Percentiles rank a stretch among this genome's conserved stretches.
These are phyloP conservation scores for Grigorovia yakushimaensis DNA, from an alignment of 805 yeast species.

Conservation along the genomic window DNA sequence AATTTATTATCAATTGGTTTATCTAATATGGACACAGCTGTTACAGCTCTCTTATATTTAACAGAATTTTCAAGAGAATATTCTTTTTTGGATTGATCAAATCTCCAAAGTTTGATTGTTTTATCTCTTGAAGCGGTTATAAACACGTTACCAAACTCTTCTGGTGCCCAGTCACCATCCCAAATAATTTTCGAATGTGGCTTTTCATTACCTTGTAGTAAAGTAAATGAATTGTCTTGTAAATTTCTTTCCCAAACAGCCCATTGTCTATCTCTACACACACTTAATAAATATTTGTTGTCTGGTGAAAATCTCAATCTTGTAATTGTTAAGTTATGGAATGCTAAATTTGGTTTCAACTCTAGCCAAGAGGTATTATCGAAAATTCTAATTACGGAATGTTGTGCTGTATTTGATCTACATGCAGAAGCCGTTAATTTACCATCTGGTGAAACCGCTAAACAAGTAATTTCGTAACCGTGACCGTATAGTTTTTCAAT, in stretches of 20 bases:
- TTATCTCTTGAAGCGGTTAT: slow-evolving; percentile 85
- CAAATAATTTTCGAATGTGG: slow-evolving; percentile 91
- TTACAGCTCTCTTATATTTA: slow-evolving; percentile 50
- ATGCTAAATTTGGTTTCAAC: slow-evolving; percentile 43
- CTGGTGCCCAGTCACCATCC: slow-evolving; percentile 86
- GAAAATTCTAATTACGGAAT: slow-evolving; percentile 78
- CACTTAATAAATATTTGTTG: slow-evolving; percentile 56
- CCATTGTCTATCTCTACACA: slow-evolving; percentile 83
- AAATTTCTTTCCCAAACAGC: slow-evolving; percentile 55
- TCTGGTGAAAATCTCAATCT: slow-evolving; percentile 67
- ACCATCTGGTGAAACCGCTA: slow-evolving; percentile 60
- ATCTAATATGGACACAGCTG: slow-evolving; percentile 50
- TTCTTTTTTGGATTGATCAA: slow-evolving; percentile 29
- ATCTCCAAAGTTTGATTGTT: slow-evolving; percentile 62
- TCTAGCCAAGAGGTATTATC: slow-evolving; percentile 54
- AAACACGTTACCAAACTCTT: slow-evolving; percentile 39
- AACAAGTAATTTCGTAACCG: slow-evolving; percentile 83
- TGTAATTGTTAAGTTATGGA: slow-evolving; percentile 81
- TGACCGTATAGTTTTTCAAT: slow-evolving; percentile 92
- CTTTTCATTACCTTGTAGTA: slow-evolving; percentile 40
- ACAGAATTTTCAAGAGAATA: slow-evolving; percentile 31
- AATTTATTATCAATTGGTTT: slow-evolving; percentile 22
- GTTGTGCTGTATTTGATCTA: slow-evolving; percentile 70
- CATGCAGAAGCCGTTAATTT: slow-evolving; percentile 79
- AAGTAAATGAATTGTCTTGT: slow-evolving; percentile 31